Conservation (phyloP, 805 yeast species). For the Ogataea saltuana region DNA sequence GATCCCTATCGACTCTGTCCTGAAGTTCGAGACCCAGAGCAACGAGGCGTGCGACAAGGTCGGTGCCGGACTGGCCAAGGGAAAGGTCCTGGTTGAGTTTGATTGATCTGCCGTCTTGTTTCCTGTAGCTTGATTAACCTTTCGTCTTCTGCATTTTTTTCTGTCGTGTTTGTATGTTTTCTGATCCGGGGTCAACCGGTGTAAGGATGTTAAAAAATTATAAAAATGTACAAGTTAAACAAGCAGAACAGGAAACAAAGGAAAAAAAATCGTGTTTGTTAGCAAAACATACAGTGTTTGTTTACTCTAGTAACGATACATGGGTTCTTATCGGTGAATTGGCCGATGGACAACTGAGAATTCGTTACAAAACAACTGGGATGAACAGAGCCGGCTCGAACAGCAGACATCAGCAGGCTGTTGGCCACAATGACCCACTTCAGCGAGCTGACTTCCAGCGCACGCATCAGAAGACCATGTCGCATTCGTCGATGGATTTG, state of each 20-base stretch:
- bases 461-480: slow-evolving; percentile 17
- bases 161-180: background rate
- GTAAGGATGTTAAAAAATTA: slow-evolving; percentile 12
- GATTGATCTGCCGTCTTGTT: slow-evolving; percentile 1
- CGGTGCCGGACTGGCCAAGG: slow-evolving; percentile 52
- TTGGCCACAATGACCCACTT: background rate
- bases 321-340: no score
- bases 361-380: no score
- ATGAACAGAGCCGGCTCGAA: slow-evolving; percentile 3
- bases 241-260: background rate
- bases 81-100: slow-evolving; percentile 58
- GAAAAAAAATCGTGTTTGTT: slow-evolving; percentile 7
- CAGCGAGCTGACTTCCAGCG: slow-evolving; percentile 5
- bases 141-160: background rate
- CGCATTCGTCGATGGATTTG: slow-evolving; percentile 36
- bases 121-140: background rate
- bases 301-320: no score
- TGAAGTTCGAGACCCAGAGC: slow-evolving; percentile 47
- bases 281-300: background rate
- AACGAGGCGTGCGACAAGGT: slow-evolving; percentile 50
- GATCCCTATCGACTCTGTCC: slow-evolving; percentile 55
- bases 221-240: no score
- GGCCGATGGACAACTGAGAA: no score
- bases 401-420: background rate
- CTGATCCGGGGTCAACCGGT: no score